Base-by-base conservation (phyloP, 345 rosid species). In the Cardamine chenopodiifolia region DNA sequence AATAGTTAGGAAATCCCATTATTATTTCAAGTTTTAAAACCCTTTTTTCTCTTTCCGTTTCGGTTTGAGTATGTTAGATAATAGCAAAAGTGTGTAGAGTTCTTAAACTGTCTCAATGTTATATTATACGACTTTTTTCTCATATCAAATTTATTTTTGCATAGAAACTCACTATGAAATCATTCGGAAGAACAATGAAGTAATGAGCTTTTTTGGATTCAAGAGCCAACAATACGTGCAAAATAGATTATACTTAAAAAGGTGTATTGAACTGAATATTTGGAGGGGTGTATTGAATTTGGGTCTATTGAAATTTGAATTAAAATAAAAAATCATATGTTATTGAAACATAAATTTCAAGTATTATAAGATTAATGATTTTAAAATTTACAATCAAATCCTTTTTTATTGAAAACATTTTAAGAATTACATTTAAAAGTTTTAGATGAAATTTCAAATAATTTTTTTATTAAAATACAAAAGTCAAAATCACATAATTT, bases 1-100 rank as follows among this genome's bases (percentile, higher is more conserved):
- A 45, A 63, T 77, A 70, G 80, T 53, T 70, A 76, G 80, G 52
- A 69, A 22, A 56, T 19, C 34, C 3, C 49, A 56, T 45, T 2
- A 7, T 66, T 66, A 23, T 63, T 64, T 54, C 7, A 57, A 59
- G 12, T 60, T 67, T 11, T 6, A 60, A 59, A 18, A 4, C 40
- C 9, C 37, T 52, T 1, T 19, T 23, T 17, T 3, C 0, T 19
- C 0, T 14, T 3, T 64, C 8, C 8, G 25, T 54, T 73, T 20
- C 18, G 34, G 62, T 32, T 64, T 56, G 59, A 55, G 59, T 19
- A 49, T 37, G 23, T 48, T 66, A 76, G 68, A 71, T 35, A 57
- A 57, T 56, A 71, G 72, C 48, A 35, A 70, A 42, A 37, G 62
- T 57, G 42, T 65, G 49, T 77, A 64, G 76, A 29, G 55, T 61